Evolutionary conservation across 148 eudicot genomes (phyloP).

Genomic region (Camellia sinensis): DNA sequence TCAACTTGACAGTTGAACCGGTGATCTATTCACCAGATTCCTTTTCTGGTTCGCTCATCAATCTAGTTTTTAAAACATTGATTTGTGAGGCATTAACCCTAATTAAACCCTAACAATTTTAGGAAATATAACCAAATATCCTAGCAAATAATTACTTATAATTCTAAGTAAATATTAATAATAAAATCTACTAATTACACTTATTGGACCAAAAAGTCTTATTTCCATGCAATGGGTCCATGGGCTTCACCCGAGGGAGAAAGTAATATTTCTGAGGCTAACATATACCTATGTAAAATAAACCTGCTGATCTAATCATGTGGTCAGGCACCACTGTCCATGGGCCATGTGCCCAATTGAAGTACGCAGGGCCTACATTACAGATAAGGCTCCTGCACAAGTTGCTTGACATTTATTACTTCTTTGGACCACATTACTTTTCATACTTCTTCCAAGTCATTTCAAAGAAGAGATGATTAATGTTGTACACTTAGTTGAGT

Average conservation of each 20-base stretch:
- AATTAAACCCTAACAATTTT: no score
- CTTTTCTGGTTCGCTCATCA: no score
- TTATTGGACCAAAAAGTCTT: no score
- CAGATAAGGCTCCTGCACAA: background rate
- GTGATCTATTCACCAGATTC: no score
- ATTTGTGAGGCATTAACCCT: no score
- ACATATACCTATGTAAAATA: background rate
- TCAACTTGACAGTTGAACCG: no score
- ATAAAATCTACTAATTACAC: no score
- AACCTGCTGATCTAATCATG: background rate
- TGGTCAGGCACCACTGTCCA: background rate
- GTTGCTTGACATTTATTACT: slow-evolving; percentile 1
- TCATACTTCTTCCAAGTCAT: slow-evolving; percentile 1
- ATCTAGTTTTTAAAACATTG: no score
- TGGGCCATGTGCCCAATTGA: background rate
- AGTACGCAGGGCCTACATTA: background rate
- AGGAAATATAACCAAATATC: no score
- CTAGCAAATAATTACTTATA: no score
- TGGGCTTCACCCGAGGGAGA: background rate
- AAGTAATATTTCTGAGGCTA: background rate
- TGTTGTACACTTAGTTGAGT: background rate
- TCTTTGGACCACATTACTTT: slow-evolving; percentile 8
- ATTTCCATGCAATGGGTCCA: no score
- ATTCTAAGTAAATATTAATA: no score
- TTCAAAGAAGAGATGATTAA: background rate